A percentile compares a stretch with the other conserved stretches of the same genome.
Conservation (phyloP, 164 flowering plant species). For the Saururus chinensis region DNA sequence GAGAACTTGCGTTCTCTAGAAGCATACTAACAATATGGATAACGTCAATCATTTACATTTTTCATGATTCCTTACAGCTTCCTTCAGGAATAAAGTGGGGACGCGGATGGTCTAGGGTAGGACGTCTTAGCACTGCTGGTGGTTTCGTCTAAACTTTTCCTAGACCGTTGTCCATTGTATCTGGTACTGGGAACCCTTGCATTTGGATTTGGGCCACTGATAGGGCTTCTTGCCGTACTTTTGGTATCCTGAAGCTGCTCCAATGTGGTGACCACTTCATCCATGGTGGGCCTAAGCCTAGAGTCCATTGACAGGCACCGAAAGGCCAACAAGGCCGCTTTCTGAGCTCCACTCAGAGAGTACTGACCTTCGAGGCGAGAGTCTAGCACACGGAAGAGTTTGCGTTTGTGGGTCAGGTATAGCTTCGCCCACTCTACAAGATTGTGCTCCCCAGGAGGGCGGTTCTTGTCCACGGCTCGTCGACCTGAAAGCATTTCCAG, state of each 20-base stretch:
- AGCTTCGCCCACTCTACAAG: conserved; percentile 76
- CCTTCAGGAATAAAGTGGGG: not conserved
- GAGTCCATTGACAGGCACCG: conserved; percentile 59
- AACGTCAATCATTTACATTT: not conserved
- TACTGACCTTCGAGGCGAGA: conserved; percentile 60
- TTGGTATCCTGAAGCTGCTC: conserved; percentile 48
- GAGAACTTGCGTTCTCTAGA: not conserved
- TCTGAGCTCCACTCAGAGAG: conserved; percentile 25
- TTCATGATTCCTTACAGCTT: not conserved
- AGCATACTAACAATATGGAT: not conserved
- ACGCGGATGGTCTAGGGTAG: conserved; percentile 19
- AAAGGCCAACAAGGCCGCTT: conserved; percentile 45
- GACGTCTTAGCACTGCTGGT: conserved; percentile 12
- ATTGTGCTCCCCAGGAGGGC: conserved; percentile 66
- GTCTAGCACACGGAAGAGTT: conserved; percentile 46
- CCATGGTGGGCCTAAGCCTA: conserved; percentile 55
- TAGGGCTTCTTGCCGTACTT: conserved; percentile 8
- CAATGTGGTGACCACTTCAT: conserved; percentile 41
- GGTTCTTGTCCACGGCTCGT: conserved; percentile 57
- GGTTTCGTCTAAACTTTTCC: conserved; percentile 13
- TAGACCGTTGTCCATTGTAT: conserved; percentile 4
- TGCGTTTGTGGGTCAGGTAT: conserved; percentile 54
- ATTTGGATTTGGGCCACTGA: conserved; percentile 2
- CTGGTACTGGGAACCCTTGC: conserved; percentile 3
- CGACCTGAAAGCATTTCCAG: conserved; percentile 69